Base-by-base conservation (phyloP, 2,329 filamentous ascomycete species). In the Ilyonectria mors-panacis region DNA sequence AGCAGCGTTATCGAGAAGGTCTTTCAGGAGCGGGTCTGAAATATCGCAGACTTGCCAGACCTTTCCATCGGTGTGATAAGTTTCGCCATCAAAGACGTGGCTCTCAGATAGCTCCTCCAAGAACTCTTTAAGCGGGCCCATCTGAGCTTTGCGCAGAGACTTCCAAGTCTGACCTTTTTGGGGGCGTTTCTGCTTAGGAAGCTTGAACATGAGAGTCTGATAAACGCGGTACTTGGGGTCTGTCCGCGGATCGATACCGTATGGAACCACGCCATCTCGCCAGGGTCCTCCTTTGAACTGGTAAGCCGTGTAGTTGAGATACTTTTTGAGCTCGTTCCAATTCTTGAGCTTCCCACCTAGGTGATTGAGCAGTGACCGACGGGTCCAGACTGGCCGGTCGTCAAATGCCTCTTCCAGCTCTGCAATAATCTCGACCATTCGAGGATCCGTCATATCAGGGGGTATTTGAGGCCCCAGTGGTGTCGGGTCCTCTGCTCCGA, bases 41-140 rank as follows among this genome's bases (percentile, higher is more conserved):
- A 98, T 92, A 79, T 99, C 96, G 82, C 94, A 97, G 28, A 97
- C 88, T 84, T 98, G 96, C 92, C 94, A 99, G 56, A 96, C 91
- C 75, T 96, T 96, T 44, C 94, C 94, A 75, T 97, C 94, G 1
- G 89, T 88, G 17, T 89, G 89, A 61, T 95, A 89, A 2, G 87
- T 87, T 66, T 90, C 85, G 53, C 95, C 95, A 68, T 97, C 94
- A 80, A 98, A 98, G 1, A 95, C 84, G 79, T 98, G 95, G 59
- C 86, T 91, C 33, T 83, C 78, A 21, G 79, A 80, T 37, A 82
- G 78, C 26, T 82, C 81, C 50, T 82, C 81, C 10, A 79, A 71
- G 37, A 81, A 78, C 63, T 78, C 80, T 21, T 80, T 83, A 7
- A 81, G 76, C 30, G 83, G 81, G 15, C 79, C 80, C 67, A 81